Base-by-base conservation (phyloP, 192 early-diverging fungal species). In the Podila verticillata region DNA sequence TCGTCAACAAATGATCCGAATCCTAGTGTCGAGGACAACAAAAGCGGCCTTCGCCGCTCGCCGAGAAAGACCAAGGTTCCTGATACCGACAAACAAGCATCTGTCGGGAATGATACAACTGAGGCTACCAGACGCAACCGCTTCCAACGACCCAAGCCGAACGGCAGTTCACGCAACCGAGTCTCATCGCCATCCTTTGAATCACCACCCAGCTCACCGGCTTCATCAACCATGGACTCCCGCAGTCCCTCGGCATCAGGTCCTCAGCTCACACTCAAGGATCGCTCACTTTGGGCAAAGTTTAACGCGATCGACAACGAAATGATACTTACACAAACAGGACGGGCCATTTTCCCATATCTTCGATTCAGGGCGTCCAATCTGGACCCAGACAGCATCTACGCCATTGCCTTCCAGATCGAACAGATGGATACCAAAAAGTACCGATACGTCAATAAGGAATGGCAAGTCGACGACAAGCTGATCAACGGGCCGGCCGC, bases 321-420 rank as follows among this genome's bases (percentile, higher is more conserved):
- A 65, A 91, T 91, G 89, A 91, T 91, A 29, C 82, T 91, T n/a
- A 91, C 89, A 22, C 87, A 88, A 57, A 59, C 68, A 20, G 89
- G 89, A 7, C 83, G 89, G 28, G 89, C 86, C 61, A 63, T 91
- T 0, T 91, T 91, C 66, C 89, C 89, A 30, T 72, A 66, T 39
- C 75, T 90, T 4, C 63, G 71, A 29, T 84, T 87, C 59, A 62
- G 51, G 5, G 75, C 83, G 5, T 20, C 66, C 12, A 62, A 82
- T 62, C 75, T 90, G 15, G 70, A 88, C 47, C 87, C 88, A 5
- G 35, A 64, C 3, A 36, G 70, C 10, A 47, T 59, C 19, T 89
- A 88, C 68, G 63, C 81, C 0, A 66, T 89, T 39, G 29, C 35
- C 2, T 12, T 86, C 7, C 87, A 90, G n/a, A 74, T 90, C 61